Evolutionary conservation across 2,329 filamentous ascomycete genomes (phyloP).

Genomic region (Colletotrichum musicola): DNA sequence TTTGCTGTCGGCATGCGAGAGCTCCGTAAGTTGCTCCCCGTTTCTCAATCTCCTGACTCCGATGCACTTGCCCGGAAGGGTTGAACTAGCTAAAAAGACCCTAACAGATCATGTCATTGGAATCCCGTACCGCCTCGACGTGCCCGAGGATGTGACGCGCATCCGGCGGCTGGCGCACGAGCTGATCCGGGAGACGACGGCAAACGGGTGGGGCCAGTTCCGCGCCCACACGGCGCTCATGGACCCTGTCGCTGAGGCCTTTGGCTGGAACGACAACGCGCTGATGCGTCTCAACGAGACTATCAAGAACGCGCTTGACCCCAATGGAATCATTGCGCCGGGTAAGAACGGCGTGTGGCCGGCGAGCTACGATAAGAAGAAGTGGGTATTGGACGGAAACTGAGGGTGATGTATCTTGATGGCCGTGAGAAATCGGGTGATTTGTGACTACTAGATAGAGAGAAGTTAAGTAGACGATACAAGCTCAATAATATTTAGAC

Average conservation of each 20-base stretch:
- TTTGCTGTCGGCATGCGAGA: constrained; percentile 46
- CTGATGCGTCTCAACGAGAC: constrained; percentile 57
- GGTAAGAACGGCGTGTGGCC: constrained; percentile 52
- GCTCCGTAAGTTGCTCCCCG: constrained; percentile 42
- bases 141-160: constrained; percentile 51
- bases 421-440: too few relatives aligned
- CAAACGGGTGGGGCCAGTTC: constrained; percentile 57
- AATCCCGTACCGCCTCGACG: constrained; percentile 62
- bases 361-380: constrained; percentile 41
- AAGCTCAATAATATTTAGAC: too few relatives aligned
- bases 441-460: too few relatives aligned
- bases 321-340: constrained; percentile 50
- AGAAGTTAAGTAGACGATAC: too few relatives aligned
- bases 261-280: constrained; percentile 56
- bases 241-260: constrained; percentile 58
- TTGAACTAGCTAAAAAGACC: background rate
- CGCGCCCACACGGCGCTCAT: constrained; percentile 58
- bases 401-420: background rate
- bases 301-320: constrained; percentile 59
- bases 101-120: constrained; percentile 61
- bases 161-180: constrained; percentile 45
- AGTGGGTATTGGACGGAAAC: constrained; percentile 37
- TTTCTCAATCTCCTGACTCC: background rate
- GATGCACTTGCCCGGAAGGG: background rate
- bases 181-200: constrained; percentile 54